These are phyloP conservation scores for Alternaria sp. DNA, from an alignment of 2,329 filamentous ascomycete species.

Conservation along the genomic window DNA sequence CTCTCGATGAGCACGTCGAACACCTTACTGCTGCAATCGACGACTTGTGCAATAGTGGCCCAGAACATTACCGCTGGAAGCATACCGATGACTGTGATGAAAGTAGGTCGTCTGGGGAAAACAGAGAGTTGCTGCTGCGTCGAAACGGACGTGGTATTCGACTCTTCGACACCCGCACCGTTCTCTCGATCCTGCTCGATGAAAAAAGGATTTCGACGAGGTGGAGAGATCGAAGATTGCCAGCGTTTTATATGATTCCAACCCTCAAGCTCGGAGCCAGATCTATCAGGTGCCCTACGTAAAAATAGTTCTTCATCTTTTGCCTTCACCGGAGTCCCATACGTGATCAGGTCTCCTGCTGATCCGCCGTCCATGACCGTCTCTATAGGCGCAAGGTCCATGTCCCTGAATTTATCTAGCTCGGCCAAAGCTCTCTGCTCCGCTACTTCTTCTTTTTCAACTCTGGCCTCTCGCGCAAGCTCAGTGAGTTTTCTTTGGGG, in stretches of 20 bases:
- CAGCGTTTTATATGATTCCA: not conserved
- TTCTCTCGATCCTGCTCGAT: constrained; percentile 8
- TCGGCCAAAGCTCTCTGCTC: constrained; percentile 8
- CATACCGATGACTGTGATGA: constrained; percentile 37
- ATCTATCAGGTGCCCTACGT: not conserved
- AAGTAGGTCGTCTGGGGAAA: constrained; percentile 25
- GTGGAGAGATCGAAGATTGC: not conserved
- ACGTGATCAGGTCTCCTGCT: constrained; percentile 29
- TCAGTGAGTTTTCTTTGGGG: constrained; percentile 31
- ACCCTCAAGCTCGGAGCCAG: not conserved
- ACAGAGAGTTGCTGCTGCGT: constrained; percentile 15
- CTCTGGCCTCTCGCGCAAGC: constrained; percentile 18
- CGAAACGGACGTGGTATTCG: not conserved
- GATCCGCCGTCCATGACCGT: constrained; percentile 19
- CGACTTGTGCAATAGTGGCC: constrained; percentile 19
- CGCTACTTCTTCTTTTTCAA: constrained; percentile 16
- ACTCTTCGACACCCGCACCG: not conserved
- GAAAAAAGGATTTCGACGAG: not conserved
- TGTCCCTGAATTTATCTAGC: constrained; percentile 24
- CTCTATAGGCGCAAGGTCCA: constrained; percentile 35
- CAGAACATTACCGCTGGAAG: constrained; percentile 39
- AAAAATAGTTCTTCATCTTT: not conserved
- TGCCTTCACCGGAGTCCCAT: constrained; percentile 9
- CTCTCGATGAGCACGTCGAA: constrained; percentile 20
- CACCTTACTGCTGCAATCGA: constrained; percentile 7